Base-by-base conservation (phyloP, 164 flowering plant species). In the Magnolia sinica region DNA sequence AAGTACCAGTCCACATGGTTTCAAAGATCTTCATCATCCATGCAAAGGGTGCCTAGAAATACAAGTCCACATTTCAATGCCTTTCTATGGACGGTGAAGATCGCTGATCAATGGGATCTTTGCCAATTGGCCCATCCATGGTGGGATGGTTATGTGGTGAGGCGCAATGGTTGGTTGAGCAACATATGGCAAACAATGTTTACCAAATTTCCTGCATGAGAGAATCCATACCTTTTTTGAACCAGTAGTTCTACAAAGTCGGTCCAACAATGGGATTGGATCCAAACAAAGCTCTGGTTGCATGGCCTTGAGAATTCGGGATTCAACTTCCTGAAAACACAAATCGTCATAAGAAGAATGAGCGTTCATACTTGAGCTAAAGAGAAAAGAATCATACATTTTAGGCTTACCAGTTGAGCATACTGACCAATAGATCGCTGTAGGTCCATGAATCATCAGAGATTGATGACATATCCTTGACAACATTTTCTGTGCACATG, bases 361-460 rank as follows among this genome's bases (percentile, higher is more conserved):
- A 51, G 77, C 6, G 13, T 49, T 19, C 37, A 37, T 68, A 8
- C 22, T 55, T 68, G 27, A 75, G 45, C 64, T 50, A 50, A 13
- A 37, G 19, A 49, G 14, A 20, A 64, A 6, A 74, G n/a, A 50
- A 49, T 50, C 59, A 50, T 18, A 22, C 86, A 84, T 70, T 83
- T 69, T 49, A 31, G 19, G 74, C 81, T 76, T 63, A 83, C 61
- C 81, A 84, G 76, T 82, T 3, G 58, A 64, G 27, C 24, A 74
- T 76, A 81, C 88, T 78, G 74, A 94, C 99, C 97, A 96, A 89
- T 79, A 92, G 82, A 88, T 94, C 98, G 79, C 95, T 89, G 74
- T 96, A 96, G n/a, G 92, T 88, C 99, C 99, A 96, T 70, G 93
- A 89, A 79, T 83, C 85, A 81, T 88, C 91, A 14, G 97, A 87